Evolutionary conservation across 1,139 yeast genomes (phyloP), one percentile per base, ranked within the genome.

Genomic region (Chernovozyma sophiae-reginae): DNA sequence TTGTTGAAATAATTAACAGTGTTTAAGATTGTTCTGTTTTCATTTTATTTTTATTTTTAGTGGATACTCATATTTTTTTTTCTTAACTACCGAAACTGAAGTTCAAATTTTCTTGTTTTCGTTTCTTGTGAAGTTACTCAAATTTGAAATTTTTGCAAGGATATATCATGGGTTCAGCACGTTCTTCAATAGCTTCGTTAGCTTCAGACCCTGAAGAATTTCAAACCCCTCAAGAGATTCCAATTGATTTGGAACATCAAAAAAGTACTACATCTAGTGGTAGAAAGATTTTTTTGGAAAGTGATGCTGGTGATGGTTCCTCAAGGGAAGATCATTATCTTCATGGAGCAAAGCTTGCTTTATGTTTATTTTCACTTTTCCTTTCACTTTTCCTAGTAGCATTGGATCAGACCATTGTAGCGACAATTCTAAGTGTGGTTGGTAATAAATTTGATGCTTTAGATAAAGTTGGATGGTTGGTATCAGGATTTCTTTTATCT

Each of bases 261-360:
- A 16, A 26, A 12, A 26, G 11, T 6, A n/a, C n/a, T n/a, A n/a
- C n/a, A n/a, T n/a, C n/a, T n/a, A n/a, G n/a, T n/a, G n/a, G n/a
- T n/a, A 36, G 26, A 28, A 31, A 42, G 29, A 26, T 20, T 8
- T 62, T 60, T 33, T 46, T 53, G 17, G 70, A 65, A 43, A 46
- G 60, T 25, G 70, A 65, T 43, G 72, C 73, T 17, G 73, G 73
- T 27, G 72, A 67, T 44, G 73, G 73, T 16, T 64, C 70, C 10
- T 51, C 45, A 35, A 53, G 67, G 45, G 65, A 64, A 44, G 70
- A 67, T 26, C 68, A 64, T 36, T 62, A 62, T 38, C 48, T 68
- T 25, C 54, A 52, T 4, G 73, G 73, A 0, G 4, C 41, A 10
- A 49, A 51, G 24, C 49, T 68, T 29, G 32, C 40, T 4, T 30